Evolutionary conservation across 2,329 filamentous ascomycete genomes (phyloP), one percentile per base, ranked within the genome.

Genomic region (Colletotrichum destructivum): DNA sequence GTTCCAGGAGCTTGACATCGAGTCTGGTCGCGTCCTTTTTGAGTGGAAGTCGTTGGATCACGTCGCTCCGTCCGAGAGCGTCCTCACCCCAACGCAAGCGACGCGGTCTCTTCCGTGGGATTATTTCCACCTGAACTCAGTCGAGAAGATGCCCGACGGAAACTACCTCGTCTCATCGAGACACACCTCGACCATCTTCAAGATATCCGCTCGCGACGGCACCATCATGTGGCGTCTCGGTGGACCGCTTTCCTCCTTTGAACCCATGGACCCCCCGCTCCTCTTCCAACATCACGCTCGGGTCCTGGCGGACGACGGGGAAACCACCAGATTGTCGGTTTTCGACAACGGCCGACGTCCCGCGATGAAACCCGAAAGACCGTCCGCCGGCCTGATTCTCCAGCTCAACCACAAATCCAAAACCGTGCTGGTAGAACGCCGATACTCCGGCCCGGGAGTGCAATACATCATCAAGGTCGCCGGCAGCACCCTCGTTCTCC

Each of bases 191-290:
- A 81, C 84, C 9, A 78, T 89, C 7, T 80, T 81, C 40, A 84
- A 83, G 60, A 83, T 90, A 73, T 83, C 85, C 68, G 79, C 81
- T 13, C 79, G 79, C 13, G 83, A 84, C 4, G 87, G 88, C 44
- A 79, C 79, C 18, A 80, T 89, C n/a, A 77, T 88, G 21, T 90
- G 88, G 88, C 84, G 83, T 31, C 79, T 90, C 4, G 86, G 87
- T 12, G 88, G 88, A 18, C 79, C 82, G 57, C 76, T 79, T 54
- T 88, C 84, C 66, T 77, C 78, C 59, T 85, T 80, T 56, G 79
- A 80, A 35, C 9, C 52, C 0, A 78, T 79, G 11, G 54, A 56
- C 23, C 52, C 61, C 5, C 78, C 83, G 38, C 85, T 86, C 67
- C 82, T 82, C 12, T 89, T 84, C 76, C 88, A 90, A 74, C 87